Evolutionary conservation across 2,329 filamentous ascomycete genomes (phyloP), one percentile per base, ranked within the genome.

Genomic region (Phaeosphaeriaceae sp.): DNA sequence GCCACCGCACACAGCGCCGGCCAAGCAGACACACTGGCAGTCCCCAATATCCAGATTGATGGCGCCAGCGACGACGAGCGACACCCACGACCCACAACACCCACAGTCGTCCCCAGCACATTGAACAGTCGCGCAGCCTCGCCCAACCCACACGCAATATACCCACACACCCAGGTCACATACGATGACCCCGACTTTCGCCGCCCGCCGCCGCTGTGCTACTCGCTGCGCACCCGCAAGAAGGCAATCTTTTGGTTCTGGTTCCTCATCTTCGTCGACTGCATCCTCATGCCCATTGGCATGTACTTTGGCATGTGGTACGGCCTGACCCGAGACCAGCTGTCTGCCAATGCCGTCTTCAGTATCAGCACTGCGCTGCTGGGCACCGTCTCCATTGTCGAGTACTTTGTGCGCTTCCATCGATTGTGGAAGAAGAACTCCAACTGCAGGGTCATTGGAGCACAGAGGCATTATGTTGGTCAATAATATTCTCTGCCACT

Each of bases 261-360:
- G 86, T 77, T 78, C 0, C 71, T 89, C 43, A 86, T 88, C 56
- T 70, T 88, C 22, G 67, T 88, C 58, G 87, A 89, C 75, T 85
- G 83, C 52, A 78, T 87, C 59, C 82, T 79, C 56, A 84, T 87
- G 75, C 87, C 87, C 19, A 80, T 89, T 58, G 82, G 80, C 2
- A 78, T 89, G 1, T 89, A 89, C 76, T 89, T 86, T 78, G 80
- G 83, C 50, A 78, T 89, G 40, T 88, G 85, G 84, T 88, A 88
- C 63, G 81, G 80, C 61, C 84, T 85, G 10, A 76, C 79, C 60
- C 60, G 73, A 26, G 73, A 75, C 24, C 66, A 76, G 56, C 70
- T 88, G 30, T 81, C 79, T 0, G 80, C 81, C 47, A 84, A 84
- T 52, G 79, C 81, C 35, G 78, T 84, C 65, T 85, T 85, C 74